phyloP scores from a whole-genome alignment of 352 stramenopile species.

The Aphanomyces astaci region DNA sequence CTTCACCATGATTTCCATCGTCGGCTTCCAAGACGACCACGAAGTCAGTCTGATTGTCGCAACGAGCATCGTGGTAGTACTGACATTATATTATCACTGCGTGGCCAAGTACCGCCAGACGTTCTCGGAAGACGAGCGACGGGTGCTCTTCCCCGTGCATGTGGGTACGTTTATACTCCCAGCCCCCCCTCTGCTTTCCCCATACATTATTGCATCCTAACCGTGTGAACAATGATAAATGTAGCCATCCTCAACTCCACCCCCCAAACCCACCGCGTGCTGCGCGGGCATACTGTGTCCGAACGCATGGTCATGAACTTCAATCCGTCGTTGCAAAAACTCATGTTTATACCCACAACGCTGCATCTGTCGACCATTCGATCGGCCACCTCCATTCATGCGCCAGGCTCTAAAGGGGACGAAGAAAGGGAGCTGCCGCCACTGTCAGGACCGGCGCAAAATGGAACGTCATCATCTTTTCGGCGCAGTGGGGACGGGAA shows the following conservation, averaged over 20 bases:
- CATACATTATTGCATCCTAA: no score
- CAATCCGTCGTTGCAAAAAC: background rate
- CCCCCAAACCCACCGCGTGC: background rate
- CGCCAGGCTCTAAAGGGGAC: background rate
- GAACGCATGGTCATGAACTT: background rate
- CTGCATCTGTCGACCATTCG: background rate
- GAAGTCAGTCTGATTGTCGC: conserved; percentile 19
- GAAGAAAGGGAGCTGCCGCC: background rate
- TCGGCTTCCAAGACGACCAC: conserved; percentile 25
- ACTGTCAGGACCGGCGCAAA: background rate
- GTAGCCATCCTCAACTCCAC: background rate
- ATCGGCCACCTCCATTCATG: background rate
- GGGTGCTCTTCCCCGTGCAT: conserved; percentile 30
- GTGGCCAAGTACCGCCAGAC: conserved; percentile 30
- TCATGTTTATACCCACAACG: background rate
- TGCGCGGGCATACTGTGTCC: background rate
- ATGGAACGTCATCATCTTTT: no score
- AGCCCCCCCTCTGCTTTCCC: no score
- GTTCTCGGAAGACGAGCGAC: conserved; percentile 31
- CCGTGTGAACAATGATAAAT: no score
- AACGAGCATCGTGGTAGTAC: background rate
- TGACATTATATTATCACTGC: conserved; percentile 25
- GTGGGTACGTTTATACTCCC: conserved; percentile 13
- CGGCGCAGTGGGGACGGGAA: no score
- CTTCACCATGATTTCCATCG: conserved; percentile 20